phyloP scores from a whole-genome alignment of 129 eudicot species.

The Flaveria bidentis region DNA sequence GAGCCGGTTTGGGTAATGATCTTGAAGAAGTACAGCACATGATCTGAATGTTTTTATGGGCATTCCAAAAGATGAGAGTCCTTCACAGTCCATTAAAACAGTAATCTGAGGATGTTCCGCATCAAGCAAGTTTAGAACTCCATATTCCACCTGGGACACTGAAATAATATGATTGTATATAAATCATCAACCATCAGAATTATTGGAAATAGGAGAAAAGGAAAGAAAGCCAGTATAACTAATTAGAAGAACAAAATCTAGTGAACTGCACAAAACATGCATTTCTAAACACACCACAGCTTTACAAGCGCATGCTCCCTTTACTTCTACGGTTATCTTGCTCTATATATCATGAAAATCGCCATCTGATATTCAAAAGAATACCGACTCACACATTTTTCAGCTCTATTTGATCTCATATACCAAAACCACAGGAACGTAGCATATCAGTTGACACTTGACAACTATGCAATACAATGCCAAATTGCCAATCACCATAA shows the following conservation, averaged over 20 bases:
- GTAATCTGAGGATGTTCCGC: constrained; percentile 56
- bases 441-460: neutral
- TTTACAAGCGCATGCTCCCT: neutral
- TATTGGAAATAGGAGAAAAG: neutral
- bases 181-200: neutral
- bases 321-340: neutral
- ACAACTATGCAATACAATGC: neutral
- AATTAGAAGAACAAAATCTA: neutral
- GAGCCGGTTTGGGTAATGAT: constrained; percentile 80
- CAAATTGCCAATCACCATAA: neutral
- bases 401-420: neutral
- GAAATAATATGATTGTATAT: constrained; percentile 10
- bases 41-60: constrained; percentile 69
- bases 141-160: constrained; percentile 82
- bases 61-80: constrained; percentile 71
- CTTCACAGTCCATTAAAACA: constrained; percentile 77
- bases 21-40: constrained; percentile 71
- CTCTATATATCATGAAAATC: neutral
- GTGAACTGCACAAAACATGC: neutral
- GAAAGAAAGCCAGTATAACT: neutral
- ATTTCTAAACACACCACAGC: constrained; percentile 1
- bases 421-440: neutral
- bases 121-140: constrained; percentile 58
- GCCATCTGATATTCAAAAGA: neutral
- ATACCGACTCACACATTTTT: neutral